These are phyloP conservation scores for Cercospora sojina DNA, from an alignment of 2,329 filamentous ascomycete genomes.

Conservation along the genomic window DNA sequence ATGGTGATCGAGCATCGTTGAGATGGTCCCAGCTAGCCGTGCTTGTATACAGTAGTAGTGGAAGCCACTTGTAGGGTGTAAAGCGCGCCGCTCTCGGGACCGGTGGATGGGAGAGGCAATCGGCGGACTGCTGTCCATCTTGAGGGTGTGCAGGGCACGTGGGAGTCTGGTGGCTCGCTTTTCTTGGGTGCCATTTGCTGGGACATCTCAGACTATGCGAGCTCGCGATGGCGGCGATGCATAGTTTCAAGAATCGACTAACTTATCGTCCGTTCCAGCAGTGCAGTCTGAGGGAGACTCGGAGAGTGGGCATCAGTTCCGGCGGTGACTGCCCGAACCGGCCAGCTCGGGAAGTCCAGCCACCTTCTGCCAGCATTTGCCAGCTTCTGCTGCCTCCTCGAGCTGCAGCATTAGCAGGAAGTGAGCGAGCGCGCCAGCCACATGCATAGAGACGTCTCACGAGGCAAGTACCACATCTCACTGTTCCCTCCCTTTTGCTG, in stretches of 20 bases:
- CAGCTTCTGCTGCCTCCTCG: not conserved
- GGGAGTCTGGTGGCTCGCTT: not conserved
- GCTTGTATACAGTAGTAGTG: not conserved
- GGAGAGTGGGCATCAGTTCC: not conserved
- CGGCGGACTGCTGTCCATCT: not conserved
- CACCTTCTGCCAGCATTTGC: not conserved
- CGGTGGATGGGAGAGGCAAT: not conserved
- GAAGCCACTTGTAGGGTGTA: not conserved
- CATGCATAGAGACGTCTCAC: slow-evolving; percentile 1
- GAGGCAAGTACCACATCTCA: slow-evolving; percentile 5
- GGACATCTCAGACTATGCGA: not conserved
- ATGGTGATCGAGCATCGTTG: not conserved
- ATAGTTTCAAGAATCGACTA: not conserved
- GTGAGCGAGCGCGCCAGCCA: not conserved
- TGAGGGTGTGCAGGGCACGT: not conserved
- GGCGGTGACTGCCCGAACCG: not conserved
- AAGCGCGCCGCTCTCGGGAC: not conserved
- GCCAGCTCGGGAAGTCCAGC: not conserved
- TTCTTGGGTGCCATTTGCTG: not conserved
- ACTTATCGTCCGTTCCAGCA: not conserved
- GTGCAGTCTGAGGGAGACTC: not conserved
- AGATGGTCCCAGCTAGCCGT: not conserved
- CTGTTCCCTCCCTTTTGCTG: not conserved
- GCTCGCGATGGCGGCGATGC: not conserved
- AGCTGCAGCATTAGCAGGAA: not conserved